phyloP scores from a whole-genome alignment of 2,329 filamentous ascomycete genomes.

The Ophiosphaerella narmari region DNA sequence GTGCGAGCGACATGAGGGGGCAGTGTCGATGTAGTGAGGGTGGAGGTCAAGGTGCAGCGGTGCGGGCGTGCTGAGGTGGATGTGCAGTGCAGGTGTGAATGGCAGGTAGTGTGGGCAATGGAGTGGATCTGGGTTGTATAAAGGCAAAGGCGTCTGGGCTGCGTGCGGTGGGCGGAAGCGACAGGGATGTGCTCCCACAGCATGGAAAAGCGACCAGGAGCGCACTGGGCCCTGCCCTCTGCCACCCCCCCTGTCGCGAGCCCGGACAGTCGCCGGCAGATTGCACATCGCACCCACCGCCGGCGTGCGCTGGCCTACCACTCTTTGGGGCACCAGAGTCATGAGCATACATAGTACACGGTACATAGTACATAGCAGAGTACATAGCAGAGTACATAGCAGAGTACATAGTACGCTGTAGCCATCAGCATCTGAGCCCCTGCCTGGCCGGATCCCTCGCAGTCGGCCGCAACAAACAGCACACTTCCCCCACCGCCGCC shows the following conservation, averaged over 20 bases:
- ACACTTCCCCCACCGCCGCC: slow-evolving; percentile 10
- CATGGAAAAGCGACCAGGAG: slow-evolving; percentile 11
- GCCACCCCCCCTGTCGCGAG: slow-evolving; percentile 7
- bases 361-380: too few species aligned
- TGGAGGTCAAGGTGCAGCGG: slow-evolving; percentile 1
- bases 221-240: slow-evolving; percentile 12
- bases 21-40: background rate
- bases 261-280: slow-evolving; percentile 28
- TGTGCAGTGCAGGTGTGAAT: background rate
- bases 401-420: too few species aligned
- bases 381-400: too few species aligned
- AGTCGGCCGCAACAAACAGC: background rate
- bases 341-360: too few species aligned
- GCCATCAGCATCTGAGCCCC: too few species aligned
- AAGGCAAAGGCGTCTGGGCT: slow-evolving; percentile 11
- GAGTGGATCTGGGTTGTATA: slow-evolving; percentile 31
- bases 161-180: slow-evolving; percentile 11
- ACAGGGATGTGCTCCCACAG: slow-evolving; percentile 13
- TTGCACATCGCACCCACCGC: slow-evolving; percentile 14
- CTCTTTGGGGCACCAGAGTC: slow-evolving; percentile 5
- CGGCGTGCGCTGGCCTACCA: slow-evolving; percentile 14
- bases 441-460: background rate
- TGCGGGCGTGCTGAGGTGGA: background rate
- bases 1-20: slow-evolving; percentile 24
- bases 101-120: background rate